phyloP scores from a whole-genome alignment of 2,329 filamentous ascomycete genomes.

The Aspergillus terreus region DNA sequence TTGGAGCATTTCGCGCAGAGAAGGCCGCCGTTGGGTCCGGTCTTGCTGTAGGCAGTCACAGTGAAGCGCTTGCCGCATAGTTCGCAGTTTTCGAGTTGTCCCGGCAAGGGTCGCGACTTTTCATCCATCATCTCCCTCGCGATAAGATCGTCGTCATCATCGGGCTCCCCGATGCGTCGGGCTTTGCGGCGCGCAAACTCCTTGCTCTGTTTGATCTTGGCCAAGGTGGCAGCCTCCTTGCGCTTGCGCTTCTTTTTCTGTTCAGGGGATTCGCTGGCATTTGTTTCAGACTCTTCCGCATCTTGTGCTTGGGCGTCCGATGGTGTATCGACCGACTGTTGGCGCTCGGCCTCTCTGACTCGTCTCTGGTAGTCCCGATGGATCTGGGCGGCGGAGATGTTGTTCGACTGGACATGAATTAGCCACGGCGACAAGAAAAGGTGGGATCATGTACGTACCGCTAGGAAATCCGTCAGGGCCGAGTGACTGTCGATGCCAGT shows the following conservation, averaged over 20 bases:
- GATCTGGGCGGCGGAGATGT: constrained; percentile 63
- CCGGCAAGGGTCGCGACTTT: constrained; percentile 61
- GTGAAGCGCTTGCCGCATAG: constrained; percentile 84
- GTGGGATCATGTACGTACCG: constrained; percentile 42
- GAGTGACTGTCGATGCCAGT: constrained; percentile 47
- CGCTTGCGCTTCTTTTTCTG: constrained; percentile 56
- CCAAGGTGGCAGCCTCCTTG: constrained; percentile 44
- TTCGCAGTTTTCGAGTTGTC: constrained; percentile 85
- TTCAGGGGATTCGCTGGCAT: constrained; percentile 39
- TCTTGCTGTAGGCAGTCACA: constrained; percentile 82
- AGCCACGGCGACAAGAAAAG: neutral
- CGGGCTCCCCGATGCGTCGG: constrained; percentile 39
- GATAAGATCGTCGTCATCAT: constrained; percentile 46
- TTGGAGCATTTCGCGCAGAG: constrained; percentile 79
- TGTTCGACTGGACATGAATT: constrained; percentile 50
- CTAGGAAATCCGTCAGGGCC: constrained; percentile 65
- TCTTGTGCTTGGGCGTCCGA: constrained; percentile 31
- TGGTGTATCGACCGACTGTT: constrained; percentile 23
- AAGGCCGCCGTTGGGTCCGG: constrained; percentile 78
- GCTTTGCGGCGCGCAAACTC: constrained; percentile 45
- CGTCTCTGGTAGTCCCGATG: constrained; percentile 57
- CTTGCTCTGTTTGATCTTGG: constrained; percentile 50
- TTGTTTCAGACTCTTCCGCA: constrained; percentile 30
- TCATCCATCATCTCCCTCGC: constrained; percentile 53
- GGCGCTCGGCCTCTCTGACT: constrained; percentile 45